A percentile compares a stretch with the other conserved stretches of the same genome.
Evolutionary conservation across 495 filamentous ascomycete genomes (phyloP).

Genomic region (Penicillium subrubescens): DNA sequence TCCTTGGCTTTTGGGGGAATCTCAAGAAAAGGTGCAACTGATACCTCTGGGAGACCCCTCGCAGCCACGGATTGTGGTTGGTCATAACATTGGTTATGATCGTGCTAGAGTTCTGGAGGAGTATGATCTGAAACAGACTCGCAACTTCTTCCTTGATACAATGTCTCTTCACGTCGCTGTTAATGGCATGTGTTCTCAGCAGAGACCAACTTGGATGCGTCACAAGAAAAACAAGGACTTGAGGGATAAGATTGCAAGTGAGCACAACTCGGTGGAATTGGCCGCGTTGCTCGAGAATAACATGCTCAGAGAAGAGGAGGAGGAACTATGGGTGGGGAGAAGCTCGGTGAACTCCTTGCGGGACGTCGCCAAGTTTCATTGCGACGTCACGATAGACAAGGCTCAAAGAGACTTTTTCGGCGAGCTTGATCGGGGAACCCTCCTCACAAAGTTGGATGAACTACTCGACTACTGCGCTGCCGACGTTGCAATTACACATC

Average conservation of each 20-base stretch:
- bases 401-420: conserved; percentile 84
- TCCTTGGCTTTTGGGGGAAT: conserved; percentile 88
- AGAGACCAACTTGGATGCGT: conserved; percentile 95
- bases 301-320: conserved; percentile 74
- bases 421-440: conserved; percentile 69
- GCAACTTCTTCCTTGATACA: conserved; percentile 90
- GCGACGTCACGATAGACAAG: conserved; percentile 90
- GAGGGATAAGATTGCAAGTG: conserved; percentile 74
- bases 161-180: conserved; percentile 98
- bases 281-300: conserved; percentile 68
- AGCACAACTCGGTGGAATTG: conserved; percentile 70
- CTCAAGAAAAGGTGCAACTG: conserved; percentile 73
- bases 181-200: conserved; percentile 98
- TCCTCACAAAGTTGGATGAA: conserved; percentile 71
- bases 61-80: conserved; percentile 74
- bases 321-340: conserved; percentile 91
- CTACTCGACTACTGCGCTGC: conserved; percentile 94
- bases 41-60: conserved; percentile 80
- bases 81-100: conserved; percentile 97
- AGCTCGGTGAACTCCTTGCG: conserved; percentile 94
- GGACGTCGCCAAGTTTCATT: conserved; percentile 96
- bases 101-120: conserved; percentile 86
- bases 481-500: conserved; percentile 89
- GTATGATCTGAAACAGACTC: conserved; percentile 78
- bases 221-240: conserved; percentile 87